phyloP scores from a whole-genome alignment of 768 basidiomycete species.

The Pleurotus platypus region DNA sequence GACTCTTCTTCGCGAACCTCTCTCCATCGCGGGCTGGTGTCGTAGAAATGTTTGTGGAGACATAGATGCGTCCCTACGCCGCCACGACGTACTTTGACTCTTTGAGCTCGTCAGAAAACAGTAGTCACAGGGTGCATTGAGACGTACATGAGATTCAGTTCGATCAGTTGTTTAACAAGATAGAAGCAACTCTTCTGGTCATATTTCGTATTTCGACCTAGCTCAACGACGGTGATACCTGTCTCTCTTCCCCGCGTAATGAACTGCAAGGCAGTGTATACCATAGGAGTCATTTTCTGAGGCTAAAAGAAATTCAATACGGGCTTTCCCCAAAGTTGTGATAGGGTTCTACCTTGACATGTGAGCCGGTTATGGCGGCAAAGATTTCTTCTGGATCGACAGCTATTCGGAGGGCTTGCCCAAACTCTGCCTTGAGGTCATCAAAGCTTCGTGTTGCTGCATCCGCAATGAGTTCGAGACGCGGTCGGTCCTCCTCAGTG shows the following conservation, averaged over 20 bases:
- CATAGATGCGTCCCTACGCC: constrained; percentile 75
- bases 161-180: constrained; percentile 71
- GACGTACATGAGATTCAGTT: constrained; percentile 70
- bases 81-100: constrained; percentile 73
- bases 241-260: constrained; percentile 78
- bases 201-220: constrained; percentile 76
- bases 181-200: constrained; percentile 92
- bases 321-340: background rate
- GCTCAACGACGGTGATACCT: constrained; percentile 74
- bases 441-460: constrained; percentile 52
- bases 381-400: constrained; percentile 74
- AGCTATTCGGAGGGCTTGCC: constrained; percentile 66
- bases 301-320: constrained; percentile 41
- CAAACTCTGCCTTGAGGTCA: constrained; percentile 54
- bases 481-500: constrained; percentile 36
- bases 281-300: constrained; percentile 78
- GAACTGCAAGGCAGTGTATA: constrained; percentile 79
- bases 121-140: background rate
- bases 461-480: constrained; percentile 52
- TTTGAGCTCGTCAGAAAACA: constrained; percentile 20
- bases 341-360: constrained; percentile 60
- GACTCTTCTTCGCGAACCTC: constrained; percentile 70
- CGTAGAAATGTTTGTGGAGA: constrained; percentile 84
- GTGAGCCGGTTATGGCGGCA: constrained; percentile 79
- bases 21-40: constrained; percentile 72